Conservation (phyloP, 345 rosid species). For the Linum trigynum region DNA sequence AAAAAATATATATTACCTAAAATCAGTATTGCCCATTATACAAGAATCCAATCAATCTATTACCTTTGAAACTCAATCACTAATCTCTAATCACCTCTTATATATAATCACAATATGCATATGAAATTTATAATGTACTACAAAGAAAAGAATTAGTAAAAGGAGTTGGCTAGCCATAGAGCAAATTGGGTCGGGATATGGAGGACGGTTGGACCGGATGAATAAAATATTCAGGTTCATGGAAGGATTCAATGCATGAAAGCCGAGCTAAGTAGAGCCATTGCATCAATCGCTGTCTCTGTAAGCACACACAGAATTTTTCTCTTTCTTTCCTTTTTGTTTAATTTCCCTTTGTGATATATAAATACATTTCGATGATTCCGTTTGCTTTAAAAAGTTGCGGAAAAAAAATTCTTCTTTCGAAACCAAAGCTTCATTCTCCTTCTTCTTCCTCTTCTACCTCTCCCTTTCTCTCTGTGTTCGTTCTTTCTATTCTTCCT, state of each 20-base stretch:
- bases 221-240: constrained; percentile 1
- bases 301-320: neutral
- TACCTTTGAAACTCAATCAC: no score
- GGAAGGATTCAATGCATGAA: constrained; percentile 43
- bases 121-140: no score
- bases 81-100: no score
- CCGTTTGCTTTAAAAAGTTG: neutral
- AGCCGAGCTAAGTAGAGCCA: constrained; percentile 11
- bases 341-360: neutral
- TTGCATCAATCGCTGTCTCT: constrained; percentile 23
- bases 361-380: constrained; percentile 10
- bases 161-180: no score
- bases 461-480: constrained; percentile 17
- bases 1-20: no score
- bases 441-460: neutral
- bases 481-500: constrained; percentile 29
- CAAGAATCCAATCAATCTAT: no score
- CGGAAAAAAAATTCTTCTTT: no score
- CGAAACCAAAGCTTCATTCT: neutral
- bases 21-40: no score
- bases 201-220: no score
- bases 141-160: no score
- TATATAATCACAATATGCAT: no score
- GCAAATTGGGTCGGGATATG: no score
- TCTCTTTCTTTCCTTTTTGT: neutral